phyloP scores from a whole-genome alignment of 2,329 filamentous ascomycete species.

The Penicillium sp. region DNA sequence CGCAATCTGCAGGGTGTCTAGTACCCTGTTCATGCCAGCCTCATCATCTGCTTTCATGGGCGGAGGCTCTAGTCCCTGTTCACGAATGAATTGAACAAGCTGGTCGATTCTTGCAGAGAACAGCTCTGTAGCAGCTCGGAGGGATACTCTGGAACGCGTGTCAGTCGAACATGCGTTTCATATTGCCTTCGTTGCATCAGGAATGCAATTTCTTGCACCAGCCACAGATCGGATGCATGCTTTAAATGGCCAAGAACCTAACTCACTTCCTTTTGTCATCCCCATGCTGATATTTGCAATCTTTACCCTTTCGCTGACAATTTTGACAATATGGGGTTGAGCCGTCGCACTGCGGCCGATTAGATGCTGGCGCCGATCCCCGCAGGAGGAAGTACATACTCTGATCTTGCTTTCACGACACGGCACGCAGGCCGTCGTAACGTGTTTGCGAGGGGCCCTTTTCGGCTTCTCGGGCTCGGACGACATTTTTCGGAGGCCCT shows the following conservation, averaged over 20 bases:
- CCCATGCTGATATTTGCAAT: slow-evolving; percentile 41
- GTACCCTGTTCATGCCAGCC: slow-evolving; percentile 36
- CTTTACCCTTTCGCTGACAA: slow-evolving; percentile 38
- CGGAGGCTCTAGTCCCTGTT: slow-evolving; percentile 41
- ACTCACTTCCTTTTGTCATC: slow-evolving; percentile 43
- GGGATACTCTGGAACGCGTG: slow-evolving; percentile 28
- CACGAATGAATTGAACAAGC: slow-evolving; percentile 41
- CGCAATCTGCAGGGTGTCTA: slow-evolving; percentile 38
- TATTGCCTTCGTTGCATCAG: background rate
- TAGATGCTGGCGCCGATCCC: slow-evolving; percentile 4
- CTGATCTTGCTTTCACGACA: slow-evolving; percentile 48
- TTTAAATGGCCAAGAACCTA: background rate
- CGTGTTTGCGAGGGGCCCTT: slow-evolving; percentile 40
- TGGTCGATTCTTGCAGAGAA: slow-evolving; percentile 41
- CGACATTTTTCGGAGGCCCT: slow-evolving; percentile 19
- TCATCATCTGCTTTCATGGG: slow-evolving; percentile 41
- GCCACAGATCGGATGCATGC: background rate
- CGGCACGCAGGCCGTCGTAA: slow-evolving; percentile 46
- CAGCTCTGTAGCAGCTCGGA: slow-evolving; percentile 37
- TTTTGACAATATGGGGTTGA: slow-evolving; percentile 39
- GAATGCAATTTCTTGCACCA: background rate
- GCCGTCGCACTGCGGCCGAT: slow-evolving; percentile 35
- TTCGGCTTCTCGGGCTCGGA: slow-evolving; percentile 27
- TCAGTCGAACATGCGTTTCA: background rate
- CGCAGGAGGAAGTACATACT: slow-evolving; percentile 25